Percentiles rank a stretch among this genome's conserved stretches.
phyloP scores from a whole-genome alignment of 1,139 yeast genomes.

The Groenewaldozyma sp. region DNA sequence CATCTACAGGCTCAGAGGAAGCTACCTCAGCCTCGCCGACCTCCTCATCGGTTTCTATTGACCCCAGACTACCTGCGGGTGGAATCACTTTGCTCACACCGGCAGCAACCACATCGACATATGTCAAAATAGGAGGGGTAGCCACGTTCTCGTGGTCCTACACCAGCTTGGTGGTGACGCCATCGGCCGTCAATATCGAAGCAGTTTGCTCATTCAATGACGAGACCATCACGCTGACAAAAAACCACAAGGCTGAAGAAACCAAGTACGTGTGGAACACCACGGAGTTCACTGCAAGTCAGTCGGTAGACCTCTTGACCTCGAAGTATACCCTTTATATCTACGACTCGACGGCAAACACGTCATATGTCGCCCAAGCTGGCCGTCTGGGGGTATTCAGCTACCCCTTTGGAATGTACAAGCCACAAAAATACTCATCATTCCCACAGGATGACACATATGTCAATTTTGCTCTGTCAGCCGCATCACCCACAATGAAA shows the following conservation, averaged over 20 bases:
- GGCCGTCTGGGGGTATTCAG: constrained; percentile 29
- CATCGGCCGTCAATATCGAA: constrained; percentile 30
- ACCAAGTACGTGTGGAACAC: constrained; percentile 34
- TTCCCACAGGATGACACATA: constrained; percentile 23
- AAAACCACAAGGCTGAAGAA: constrained; percentile 26
- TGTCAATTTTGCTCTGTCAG: constrained; percentile 13
- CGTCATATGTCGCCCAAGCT: constrained; percentile 25
- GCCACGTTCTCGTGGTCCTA: constrained; percentile 36
- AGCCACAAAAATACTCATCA: constrained; percentile 30
- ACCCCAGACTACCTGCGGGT: constrained; percentile 31
- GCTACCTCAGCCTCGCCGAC: constrained; percentile 10
- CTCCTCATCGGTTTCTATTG: constrained; percentile 23
- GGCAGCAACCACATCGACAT: constrained; percentile 27
- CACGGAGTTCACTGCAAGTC: constrained; percentile 21
- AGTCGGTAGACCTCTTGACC: constrained; percentile 22
- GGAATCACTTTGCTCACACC: constrained; percentile 30
- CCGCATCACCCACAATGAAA: constrained; percentile 15
- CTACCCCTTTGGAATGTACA: constrained; percentile 30
- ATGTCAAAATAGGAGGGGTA: constrained; percentile 31
- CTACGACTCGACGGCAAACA: constrained; percentile 27
- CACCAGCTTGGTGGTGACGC: constrained; percentile 30
- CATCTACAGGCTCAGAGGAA: constrained; percentile 6
- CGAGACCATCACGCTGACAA: constrained; percentile 31
- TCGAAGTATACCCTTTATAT: constrained; percentile 31
- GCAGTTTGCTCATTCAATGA: constrained; percentile 31